Base-by-base conservation (phyloP, 2,329 filamentous ascomycete species). In the Camillea tinctor region DNA sequence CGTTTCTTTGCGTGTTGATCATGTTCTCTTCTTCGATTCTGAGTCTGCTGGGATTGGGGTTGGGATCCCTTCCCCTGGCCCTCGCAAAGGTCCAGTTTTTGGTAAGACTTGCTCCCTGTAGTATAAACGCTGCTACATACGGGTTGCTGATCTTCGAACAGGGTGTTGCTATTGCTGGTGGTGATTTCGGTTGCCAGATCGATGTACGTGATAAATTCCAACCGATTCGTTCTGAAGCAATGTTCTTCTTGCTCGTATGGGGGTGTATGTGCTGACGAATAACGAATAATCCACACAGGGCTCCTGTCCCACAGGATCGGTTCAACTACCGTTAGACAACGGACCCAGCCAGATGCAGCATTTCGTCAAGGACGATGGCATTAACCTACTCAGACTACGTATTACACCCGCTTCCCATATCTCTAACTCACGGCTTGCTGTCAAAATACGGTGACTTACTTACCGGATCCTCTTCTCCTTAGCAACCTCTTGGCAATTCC, bases 401-500 rank as follows among this genome's bases (percentile, higher is more conserved):
- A 74, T 70, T 52, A 68, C 36, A 44, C n/a, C 36, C 69, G 17
- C 48, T 9, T n/a, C 15, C 3, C 8, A 30, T 30, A n/a, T n/a
- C n/a, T n/a, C n/a, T n/a, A n/a, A n/a, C n/a, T n/a, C n/a, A 5
- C 19, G 11, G 21, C 26, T 40, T 36, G 15, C 6, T 2, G n/a
- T 21, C 7, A 48, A 4, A 4, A n/a, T 4, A 19, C 23, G 17
- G 11, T 20, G n/a, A 50, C 58, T 61, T 19, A 63, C 56, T 4
- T 26, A 8, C 17, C 11, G 15, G n/a, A 8, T 11, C 11, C 48
- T 9, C 44, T 4, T 9, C 20, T 11, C 22, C 51, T 11, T 48
- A 74, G 72, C 84, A 6, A 80, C 84, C 24, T 78, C 78, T 20
- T 88, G 85, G 86, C 85, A 88, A 66, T 87, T 80, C 65, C 78